Base-by-base conservation (phyloP, 106 monocot species). In the Acorus gramineus region DNA sequence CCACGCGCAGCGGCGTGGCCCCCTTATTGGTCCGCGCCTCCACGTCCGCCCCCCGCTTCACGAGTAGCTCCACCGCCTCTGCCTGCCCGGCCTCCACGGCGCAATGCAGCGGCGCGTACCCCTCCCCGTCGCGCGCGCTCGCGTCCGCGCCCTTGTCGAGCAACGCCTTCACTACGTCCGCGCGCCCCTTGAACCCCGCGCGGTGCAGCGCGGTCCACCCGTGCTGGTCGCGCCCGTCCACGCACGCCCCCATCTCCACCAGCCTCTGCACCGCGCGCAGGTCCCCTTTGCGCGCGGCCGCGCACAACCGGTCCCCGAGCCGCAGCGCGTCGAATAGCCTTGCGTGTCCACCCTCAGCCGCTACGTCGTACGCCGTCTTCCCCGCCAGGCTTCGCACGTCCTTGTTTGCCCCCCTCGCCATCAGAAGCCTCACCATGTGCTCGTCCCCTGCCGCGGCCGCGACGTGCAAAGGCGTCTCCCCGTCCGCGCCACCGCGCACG, bases 141-240 rank as follows among this genome's bases (percentile, higher is more conserved):
- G 80, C 6, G 14, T 70, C 68, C n/a, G 77, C 79, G 9, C 80
- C 84, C 51, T 59, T 73, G 13, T 68, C 77, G 46, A 77, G 8
- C 11, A 85, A 48, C 67, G 12, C 60, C 65, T 68, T 73, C 50
- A 77, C 65, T 3, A 69, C 54, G 52, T 78, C 74, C 51, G 52
- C 58, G 44, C 68, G 63, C 13, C 84, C 84, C 56, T 85, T 85
- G 60, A 85, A 80, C 66, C 59, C 80, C 12, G 84, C 84, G 51
- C 80, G 48, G 74, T 80, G 80, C 52, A 85, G 59, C 28, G 84
- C 61, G 44, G 84, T 85, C 84, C 84, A 85, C 49, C 84, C 84
- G n/a, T 71, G 28, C 61, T 64, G 74, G 44, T 85, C 84, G 47
- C 74, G 57, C 54, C 74, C 77, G 28, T 80, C 59, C 13, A 80